Evolutionary conservation across 2,329 filamentous ascomycete species (phyloP).

Genomic region (Ophiognomonia clavigignenti-juglandacearum): DNA sequence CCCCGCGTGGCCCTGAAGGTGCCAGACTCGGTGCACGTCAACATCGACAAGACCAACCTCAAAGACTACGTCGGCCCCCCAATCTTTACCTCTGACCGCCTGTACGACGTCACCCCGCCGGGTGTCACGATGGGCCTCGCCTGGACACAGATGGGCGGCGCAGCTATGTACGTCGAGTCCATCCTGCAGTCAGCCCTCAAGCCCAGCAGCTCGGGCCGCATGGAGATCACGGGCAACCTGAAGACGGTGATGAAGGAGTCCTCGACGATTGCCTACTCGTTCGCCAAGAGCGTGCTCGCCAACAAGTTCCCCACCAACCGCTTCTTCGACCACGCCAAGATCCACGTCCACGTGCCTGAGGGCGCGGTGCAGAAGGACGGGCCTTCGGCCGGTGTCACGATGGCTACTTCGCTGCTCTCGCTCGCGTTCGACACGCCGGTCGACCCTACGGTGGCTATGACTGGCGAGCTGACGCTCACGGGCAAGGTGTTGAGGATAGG

Average conservation of each 20-base stretch:
- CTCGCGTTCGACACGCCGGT: conserved; percentile 75
- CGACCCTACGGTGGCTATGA: conserved; percentile 91
- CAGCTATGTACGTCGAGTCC: conserved; percentile 94
- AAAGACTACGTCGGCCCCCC: conserved; percentile 97
- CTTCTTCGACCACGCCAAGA: conserved; percentile 93
- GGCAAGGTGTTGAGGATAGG: conserved; percentile 95
- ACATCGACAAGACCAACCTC: conserved; percentile 81
- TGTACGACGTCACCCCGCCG: conserved; percentile 89
- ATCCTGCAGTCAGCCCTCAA: conserved; percentile 83
- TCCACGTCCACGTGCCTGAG: conserved; percentile 95
- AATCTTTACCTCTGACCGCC: conserved; percentile 88
- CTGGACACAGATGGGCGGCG: conserved; percentile 96
- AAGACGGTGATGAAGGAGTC: conserved; percentile 99
- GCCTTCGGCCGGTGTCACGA: conserved; percentile 90
- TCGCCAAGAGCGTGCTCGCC: conserved; percentile 84
- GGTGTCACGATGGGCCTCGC: conserved; percentile 97
- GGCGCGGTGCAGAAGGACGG: conserved; percentile 95
- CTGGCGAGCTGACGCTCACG: conserved; percentile 91
- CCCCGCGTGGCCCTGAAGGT: conserved; percentile 77
- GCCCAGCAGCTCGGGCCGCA: conserved; percentile 66
- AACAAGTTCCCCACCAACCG: conserved; percentile 81
- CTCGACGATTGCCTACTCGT: conserved; percentile 90
- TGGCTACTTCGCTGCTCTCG: conserved; percentile 89
- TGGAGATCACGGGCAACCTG: conserved; percentile 92
- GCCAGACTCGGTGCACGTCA: conserved; percentile 80